Evolutionary conservation across 2,329 filamentous ascomycete genomes (phyloP).

Genomic region (Leptoxyphium fumago): DNA sequence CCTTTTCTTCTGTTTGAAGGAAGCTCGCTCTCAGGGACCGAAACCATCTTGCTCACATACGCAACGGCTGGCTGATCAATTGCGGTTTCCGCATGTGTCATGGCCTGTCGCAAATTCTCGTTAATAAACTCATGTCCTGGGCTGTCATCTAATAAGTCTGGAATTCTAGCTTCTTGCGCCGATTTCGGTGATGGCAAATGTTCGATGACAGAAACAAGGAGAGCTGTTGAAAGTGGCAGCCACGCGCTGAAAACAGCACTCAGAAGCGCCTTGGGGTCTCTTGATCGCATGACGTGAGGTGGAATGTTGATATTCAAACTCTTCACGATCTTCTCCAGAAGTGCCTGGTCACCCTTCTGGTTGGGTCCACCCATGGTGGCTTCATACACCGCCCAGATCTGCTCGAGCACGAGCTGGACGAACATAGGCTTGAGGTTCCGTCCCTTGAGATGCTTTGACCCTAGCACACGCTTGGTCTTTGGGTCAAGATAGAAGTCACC

Average conservation of each 20-base stretch:
- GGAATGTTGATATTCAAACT: slow-evolving; percentile 73
- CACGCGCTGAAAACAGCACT: slow-evolving; percentile 78
- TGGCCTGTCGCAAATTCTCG: slow-evolving; percentile 56
- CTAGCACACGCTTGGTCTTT: slow-evolving; percentile 87
- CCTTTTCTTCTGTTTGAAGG: slow-evolving; percentile 70
- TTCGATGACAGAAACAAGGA: slow-evolving; percentile 88
- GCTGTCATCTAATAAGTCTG: slow-evolving; percentile 62
- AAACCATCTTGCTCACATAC: slow-evolving; percentile 98
- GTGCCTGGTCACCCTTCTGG: slow-evolving; percentile 64
- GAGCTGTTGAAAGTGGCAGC: slow-evolving; percentile 81
- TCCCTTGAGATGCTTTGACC: slow-evolving; percentile 83
- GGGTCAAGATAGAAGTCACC: slow-evolving; percentile 93
- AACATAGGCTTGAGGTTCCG: slow-evolving; percentile 90
- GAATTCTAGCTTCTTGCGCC: slow-evolving; percentile 69
- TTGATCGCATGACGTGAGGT: slow-evolving; percentile 67
- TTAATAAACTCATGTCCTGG: slow-evolving; percentile 63
- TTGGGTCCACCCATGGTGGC: slow-evolving; percentile 72
- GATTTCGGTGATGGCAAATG: slow-evolving; percentile 69
- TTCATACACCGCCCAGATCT: slow-evolving; percentile 90
- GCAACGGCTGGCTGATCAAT: slow-evolving; percentile 68
- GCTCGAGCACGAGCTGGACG: slow-evolving; percentile 88
- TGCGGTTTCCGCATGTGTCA: slow-evolving; percentile 61
- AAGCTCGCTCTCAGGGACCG: slow-evolving; percentile 81
- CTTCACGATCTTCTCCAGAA: slow-evolving; percentile 91
- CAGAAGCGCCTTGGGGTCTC: slow-evolving; percentile 70